These are phyloP conservation scores for Vachellia pachyceras DNA, from an alignment of 306 rosid genomes.

Conservation along the genomic window DNA sequence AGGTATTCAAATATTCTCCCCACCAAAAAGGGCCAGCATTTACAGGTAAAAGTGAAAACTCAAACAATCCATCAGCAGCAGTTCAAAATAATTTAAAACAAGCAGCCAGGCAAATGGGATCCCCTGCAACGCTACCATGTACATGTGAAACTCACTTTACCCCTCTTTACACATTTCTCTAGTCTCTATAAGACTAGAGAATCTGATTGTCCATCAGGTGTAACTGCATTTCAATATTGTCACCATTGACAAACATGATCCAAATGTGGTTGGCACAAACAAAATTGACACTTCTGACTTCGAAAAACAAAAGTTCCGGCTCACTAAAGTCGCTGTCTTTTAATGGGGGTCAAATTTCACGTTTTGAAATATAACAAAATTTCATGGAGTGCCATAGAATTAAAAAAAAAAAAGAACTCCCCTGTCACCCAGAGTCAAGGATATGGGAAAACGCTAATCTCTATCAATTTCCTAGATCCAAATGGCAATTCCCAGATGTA, in stretches of 20 bases:
- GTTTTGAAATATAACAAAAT: not conserved
- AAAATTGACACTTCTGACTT: not conserved
- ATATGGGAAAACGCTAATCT: not conserved
- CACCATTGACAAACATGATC: not conserved
- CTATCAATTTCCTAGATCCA: not conserved
- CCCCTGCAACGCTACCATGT: not conserved
- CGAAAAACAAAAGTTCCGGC: not conserved
- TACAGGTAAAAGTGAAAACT: not conserved
- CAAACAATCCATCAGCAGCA: not conserved
- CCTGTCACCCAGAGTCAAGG: not conserved
- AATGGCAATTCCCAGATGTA: slow-evolving; percentile 14
- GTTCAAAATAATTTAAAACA: not conserved
- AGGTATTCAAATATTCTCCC: not conserved
- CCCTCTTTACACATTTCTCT: not conserved
- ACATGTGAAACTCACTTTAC: not conserved
- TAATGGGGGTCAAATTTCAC: not conserved
- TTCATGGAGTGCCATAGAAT: not conserved
- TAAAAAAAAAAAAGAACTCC: no score
- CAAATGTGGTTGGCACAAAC: not conserved
- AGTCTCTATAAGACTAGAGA: not conserved
- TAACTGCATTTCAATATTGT: not conserved
- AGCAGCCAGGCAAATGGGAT: not conserved
- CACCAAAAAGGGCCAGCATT: not conserved
- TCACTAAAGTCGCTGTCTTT: not conserved
- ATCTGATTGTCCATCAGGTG: not conserved